Evolutionary conservation across 2,329 filamentous ascomycete species (phyloP).

Genomic region (Hypoxylon sp.): DNA sequence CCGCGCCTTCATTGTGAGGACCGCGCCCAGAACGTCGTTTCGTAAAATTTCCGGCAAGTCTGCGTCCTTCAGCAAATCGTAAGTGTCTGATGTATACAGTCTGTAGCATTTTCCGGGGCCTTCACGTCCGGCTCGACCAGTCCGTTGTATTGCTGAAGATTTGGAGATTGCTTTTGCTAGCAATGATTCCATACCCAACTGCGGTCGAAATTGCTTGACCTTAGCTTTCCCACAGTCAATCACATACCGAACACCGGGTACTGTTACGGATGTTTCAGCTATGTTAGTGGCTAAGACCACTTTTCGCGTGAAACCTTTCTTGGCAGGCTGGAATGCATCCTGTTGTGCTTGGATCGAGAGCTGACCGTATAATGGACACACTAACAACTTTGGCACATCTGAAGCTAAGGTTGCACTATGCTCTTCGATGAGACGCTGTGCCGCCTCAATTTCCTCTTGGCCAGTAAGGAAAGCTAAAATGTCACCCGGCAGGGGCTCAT

Average conservation of each 20-base stretch:
- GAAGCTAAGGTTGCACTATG: slow-evolving; percentile 76
- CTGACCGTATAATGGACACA: slow-evolving; percentile 88
- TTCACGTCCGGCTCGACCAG: slow-evolving; percentile 92
- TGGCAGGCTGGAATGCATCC: slow-evolving; percentile 80
- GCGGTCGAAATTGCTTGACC: slow-evolving; percentile 86
- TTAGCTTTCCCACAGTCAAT: slow-evolving; percentile 95
- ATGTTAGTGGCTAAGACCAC: slow-evolving; percentile 95
- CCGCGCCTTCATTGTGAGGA: slow-evolving; percentile 92
- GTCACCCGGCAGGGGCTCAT: slow-evolving; percentile 91
- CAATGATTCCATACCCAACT: slow-evolving; percentile 88
- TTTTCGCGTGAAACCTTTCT: slow-evolving; percentile 79
- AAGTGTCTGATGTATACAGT: slow-evolving; percentile 84
- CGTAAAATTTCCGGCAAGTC: slow-evolving; percentile 90
- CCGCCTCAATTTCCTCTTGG: slow-evolving; percentile 88
- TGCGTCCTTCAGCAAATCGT: slow-evolving; percentile 72
- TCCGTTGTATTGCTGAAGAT: slow-evolving; percentile 89
- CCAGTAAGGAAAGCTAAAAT: slow-evolving; percentile 92
- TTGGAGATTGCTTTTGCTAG: slow-evolving; percentile 91
- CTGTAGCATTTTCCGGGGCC: slow-evolving; percentile 88
- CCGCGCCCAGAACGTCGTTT: slow-evolving; percentile 84
- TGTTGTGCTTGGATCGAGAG: slow-evolving; percentile 88
- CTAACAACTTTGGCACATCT: slow-evolving; percentile 75
- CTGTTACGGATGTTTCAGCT: slow-evolving; percentile 97
- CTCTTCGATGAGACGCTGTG: slow-evolving; percentile 83
- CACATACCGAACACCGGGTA: slow-evolving; percentile 90